Percentiles rank a stretch among this genome's conserved stretches.
Conservation (phyloP, 768 basidiomycete species). For the Suillus fuscotomentosus region DNA sequence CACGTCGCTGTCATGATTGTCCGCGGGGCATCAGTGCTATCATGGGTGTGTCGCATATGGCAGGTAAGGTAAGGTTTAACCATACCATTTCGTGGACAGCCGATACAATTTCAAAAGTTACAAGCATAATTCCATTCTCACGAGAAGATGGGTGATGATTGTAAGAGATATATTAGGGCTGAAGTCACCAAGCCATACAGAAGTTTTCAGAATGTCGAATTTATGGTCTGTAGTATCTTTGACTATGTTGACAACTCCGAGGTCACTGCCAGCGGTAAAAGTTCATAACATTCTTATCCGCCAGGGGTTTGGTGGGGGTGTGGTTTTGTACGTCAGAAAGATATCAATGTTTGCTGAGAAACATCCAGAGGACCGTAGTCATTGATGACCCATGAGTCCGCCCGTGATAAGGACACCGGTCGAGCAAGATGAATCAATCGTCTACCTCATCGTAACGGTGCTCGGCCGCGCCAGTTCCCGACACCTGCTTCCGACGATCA, state of each 20-base stretch:
- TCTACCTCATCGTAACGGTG: not conserved
- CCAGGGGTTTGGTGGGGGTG: not conserved
- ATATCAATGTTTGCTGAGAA: not conserved
- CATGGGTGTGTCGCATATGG: not conserved
- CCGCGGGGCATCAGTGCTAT: not conserved
- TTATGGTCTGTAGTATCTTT: not conserved
- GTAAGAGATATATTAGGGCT: not conserved
- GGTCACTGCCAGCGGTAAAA: not conserved
- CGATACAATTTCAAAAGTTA: not conserved
- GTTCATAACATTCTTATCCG: not conserved
- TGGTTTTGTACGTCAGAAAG: not conserved
- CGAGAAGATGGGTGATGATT: not conserved
- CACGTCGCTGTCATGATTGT: not conserved
- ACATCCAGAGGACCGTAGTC: not conserved
- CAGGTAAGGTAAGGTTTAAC: not conserved
- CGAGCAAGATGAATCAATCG: not conserved
- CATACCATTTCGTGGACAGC: not conserved
- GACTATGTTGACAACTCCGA: not conserved
- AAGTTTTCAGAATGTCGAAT: not conserved
- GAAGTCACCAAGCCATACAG: not conserved
- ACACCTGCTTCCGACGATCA: no score
- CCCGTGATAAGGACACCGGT: not conserved
- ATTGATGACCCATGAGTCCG: not conserved
- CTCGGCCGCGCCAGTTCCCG: no score
- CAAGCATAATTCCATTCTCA: not conserved